Percentiles rank a stretch among this genome's conserved stretches.
Conservation (phyloP, 108 stramenopile species). For the Nitzschia sp. region DNA sequence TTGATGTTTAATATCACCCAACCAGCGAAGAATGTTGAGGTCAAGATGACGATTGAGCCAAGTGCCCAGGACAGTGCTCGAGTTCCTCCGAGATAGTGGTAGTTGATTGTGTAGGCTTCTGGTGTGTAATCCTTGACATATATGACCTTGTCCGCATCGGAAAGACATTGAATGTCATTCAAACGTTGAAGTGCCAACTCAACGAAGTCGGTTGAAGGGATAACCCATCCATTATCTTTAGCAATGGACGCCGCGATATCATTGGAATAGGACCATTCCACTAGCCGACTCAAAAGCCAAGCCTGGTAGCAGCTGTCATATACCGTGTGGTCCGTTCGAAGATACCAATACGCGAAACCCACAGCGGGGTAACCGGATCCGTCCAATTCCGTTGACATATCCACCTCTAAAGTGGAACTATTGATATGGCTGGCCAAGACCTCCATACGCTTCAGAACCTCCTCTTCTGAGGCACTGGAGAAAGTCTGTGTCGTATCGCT, state of each 20-base stretch:
- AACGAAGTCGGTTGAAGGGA: background rate
- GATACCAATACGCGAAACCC: background rate
- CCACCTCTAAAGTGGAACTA: background rate
- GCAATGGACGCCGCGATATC: background rate
- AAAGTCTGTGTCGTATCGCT: background rate
- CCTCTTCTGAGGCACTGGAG: background rate
- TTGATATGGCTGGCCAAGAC: background rate
- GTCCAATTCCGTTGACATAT: background rate
- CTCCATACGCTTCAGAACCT: background rate
- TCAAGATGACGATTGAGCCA: background rate
- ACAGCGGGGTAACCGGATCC: background rate
- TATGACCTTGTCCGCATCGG: background rate
- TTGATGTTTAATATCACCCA: constrained; percentile 16
- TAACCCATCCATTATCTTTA: background rate
- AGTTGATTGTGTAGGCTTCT: background rate
- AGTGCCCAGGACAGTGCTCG: background rate
- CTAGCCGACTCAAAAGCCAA: background rate
- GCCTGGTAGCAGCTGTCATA: background rate
- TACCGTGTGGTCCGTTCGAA: background rate
- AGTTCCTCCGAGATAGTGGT: background rate
- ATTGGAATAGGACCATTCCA: background rate
- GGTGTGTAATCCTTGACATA: background rate
- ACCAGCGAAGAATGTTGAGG: background rate
- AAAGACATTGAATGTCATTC: background rate
- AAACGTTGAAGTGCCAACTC: background rate